Conservation (phyloP, 1,139 yeast species). For the Magnusiomyces tetraspermus region DNA sequence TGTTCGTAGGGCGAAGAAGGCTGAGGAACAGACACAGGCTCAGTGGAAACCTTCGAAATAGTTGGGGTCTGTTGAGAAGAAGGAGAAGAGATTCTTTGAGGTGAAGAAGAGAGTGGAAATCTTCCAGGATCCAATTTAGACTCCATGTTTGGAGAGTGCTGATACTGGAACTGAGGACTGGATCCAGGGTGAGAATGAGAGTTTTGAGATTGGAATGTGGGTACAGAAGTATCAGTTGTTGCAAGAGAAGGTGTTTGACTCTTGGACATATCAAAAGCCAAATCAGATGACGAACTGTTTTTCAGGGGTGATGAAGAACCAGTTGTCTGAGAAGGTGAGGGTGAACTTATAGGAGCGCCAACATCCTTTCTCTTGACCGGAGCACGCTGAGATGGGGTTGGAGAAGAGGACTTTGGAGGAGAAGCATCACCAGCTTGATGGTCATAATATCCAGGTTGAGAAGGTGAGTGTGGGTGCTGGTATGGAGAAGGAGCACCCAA, state of each 20-base stretch:
- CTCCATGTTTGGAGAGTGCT: neutral
- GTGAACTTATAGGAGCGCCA: slow-evolving; percentile 11
- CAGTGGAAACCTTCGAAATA: no score
- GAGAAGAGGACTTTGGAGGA: neutral
- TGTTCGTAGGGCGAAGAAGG: no score
- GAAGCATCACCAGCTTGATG: slow-evolving; percentile 1
- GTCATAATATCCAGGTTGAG: neutral
- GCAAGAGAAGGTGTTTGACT: neutral
- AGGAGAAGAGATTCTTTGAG: no score
- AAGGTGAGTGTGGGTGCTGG: neutral
- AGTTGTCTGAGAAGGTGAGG: no score
- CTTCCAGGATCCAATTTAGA: neutral
- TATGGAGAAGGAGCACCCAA: neutral
- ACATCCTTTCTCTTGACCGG: slow-evolving; percentile 16
- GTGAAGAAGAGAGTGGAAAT: neutral
- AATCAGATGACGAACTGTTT: neutral
- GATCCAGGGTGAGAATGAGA: neutral
- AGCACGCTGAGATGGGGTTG: slow-evolving; percentile 4
- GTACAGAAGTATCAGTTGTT: neutral
- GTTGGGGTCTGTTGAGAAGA: no score
- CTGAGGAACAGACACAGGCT: no score
- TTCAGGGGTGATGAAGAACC: no score
- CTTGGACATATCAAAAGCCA: neutral
- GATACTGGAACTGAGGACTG: neutral
- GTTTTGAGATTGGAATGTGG: neutral